These are phyloP conservation scores for Myrmaecium sp. DNA, from an alignment of 2,329 filamentous ascomycete species.

Conservation along the genomic window DNA sequence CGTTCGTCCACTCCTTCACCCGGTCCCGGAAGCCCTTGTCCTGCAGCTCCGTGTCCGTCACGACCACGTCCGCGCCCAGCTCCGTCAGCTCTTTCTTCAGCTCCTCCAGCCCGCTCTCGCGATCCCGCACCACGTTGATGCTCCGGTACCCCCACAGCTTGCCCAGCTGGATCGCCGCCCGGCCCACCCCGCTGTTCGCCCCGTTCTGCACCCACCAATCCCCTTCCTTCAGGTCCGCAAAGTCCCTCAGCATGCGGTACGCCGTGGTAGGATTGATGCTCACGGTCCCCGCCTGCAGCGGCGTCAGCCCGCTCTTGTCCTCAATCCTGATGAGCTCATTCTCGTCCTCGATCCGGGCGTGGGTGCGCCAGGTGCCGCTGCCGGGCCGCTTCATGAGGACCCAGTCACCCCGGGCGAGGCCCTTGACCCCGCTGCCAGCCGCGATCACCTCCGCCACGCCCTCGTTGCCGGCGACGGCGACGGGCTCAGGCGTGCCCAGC, in stretches of 20 bases:
- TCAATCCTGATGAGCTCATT: slow-evolving; percentile 51
- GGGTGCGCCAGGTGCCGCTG: slow-evolving; percentile 90
- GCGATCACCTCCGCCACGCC: slow-evolving; percentile 81
- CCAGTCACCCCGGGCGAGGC: slow-evolving; percentile 68
- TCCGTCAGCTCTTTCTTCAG: slow-evolving; percentile 43
- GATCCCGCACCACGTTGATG: slow-evolving; percentile 72
- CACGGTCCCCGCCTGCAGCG: slow-evolving; percentile 72
- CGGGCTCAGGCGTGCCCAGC: slow-evolving; percentile 60
- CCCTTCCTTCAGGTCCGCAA: slow-evolving; percentile 48
- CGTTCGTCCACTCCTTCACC: slow-evolving; percentile 49
- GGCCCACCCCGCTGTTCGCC: slow-evolving; percentile 82
- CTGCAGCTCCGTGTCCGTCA: slow-evolving; percentile 44
- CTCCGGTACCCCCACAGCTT: slow-evolving; percentile 75
- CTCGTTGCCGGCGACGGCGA: slow-evolving; percentile 76
- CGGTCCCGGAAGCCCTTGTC: slow-evolving; percentile 45
- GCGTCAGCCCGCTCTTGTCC: slow-evolving; percentile 51
- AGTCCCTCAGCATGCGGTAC: slow-evolving; percentile 81
- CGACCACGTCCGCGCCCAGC: slow-evolving; percentile 45
- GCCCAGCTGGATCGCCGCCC: slow-evolving; percentile 79
- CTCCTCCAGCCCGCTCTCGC: slow-evolving; percentile 49
- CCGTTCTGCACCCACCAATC: slow-evolving; percentile 97
- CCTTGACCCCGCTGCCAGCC: slow-evolving; percentile 43
- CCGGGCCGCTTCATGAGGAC: slow-evolving; percentile 71
- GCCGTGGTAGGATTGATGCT: slow-evolving; percentile 88
- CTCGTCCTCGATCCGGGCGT: slow-evolving; percentile 48